These are phyloP conservation scores for Protomyces inundatus DNA, from an alignment of 1,139 yeast genomes.

Conservation along the genomic window DNA sequence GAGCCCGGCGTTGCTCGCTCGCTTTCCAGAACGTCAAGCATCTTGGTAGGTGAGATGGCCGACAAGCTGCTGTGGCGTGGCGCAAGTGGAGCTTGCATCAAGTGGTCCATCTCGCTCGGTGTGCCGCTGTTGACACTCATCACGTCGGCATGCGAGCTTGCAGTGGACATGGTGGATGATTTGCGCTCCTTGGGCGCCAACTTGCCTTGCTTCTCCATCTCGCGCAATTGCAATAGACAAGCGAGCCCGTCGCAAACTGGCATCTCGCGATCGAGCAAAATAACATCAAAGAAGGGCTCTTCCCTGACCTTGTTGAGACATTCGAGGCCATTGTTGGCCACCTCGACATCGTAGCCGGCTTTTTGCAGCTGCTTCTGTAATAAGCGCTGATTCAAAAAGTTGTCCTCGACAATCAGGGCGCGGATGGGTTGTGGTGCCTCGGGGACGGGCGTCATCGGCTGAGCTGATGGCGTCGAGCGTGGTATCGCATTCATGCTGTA, in stretches of 20 bases:
- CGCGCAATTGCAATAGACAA: not conserved
- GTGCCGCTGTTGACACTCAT: not conserved
- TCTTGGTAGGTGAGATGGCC: not conserved
- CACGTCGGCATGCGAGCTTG: not conserved
- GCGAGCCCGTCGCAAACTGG: slow-evolving; percentile 14
- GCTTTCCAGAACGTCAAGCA: not conserved
- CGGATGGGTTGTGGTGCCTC: slow-evolving; percentile 43
- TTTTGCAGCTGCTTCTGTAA: slow-evolving; percentile 80
- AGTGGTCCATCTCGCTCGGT: not conserved
- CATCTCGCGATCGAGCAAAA: slow-evolving; percentile 26
- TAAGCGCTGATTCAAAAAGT: slow-evolving; percentile 87
- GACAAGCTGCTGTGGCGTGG: not conserved
- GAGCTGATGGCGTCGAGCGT: not conserved
- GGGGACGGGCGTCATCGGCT: not conserved
- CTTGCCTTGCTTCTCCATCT: not conserved
- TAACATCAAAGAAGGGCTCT: slow-evolving; percentile 4
- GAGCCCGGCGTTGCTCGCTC: not conserved
- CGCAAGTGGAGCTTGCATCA: not conserved
- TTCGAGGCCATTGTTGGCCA: slow-evolving; percentile 87
- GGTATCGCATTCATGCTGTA: not conserved
- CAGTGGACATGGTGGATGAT: not conserved
- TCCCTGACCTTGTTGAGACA: slow-evolving; percentile 56
- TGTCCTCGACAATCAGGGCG: slow-evolving; percentile 91
- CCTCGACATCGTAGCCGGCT: slow-evolving; percentile 74
- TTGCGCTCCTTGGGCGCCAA: not conserved